phyloP scores from a whole-genome alignment of 441 rosid species.

The Macaranga tanarius region DNA sequence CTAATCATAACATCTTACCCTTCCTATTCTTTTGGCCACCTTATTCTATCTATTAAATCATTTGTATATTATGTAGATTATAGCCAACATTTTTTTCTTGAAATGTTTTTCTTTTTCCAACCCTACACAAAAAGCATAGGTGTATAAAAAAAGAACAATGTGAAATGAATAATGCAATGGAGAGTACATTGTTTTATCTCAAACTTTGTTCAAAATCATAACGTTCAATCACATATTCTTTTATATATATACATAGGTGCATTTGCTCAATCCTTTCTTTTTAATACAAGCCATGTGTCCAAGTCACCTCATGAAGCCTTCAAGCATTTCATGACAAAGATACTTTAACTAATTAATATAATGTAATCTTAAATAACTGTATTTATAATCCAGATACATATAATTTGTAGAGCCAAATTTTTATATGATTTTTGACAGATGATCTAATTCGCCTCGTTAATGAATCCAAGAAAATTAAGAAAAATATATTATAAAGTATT shows the following conservation, averaged over 20 bases:
- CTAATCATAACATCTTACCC: not conserved
- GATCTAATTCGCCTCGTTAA: not conserved
- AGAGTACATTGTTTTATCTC: constrained; percentile 8
- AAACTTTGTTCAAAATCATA: constrained; percentile 12
- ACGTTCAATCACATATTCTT: not conserved
- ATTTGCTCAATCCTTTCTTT: not conserved
- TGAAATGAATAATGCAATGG: not conserved
- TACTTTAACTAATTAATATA: constrained; percentile 6
- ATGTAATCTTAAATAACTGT: not conserved
- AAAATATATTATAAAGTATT: not conserved
- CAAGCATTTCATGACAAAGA: not conserved
- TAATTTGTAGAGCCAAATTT: not conserved
- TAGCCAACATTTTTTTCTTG: not conserved
- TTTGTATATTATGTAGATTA: too few species aligned
- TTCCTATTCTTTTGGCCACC: not conserved
- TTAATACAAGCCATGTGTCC: constrained; percentile 21
- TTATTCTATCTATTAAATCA: too few species aligned
- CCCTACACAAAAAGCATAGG: not conserved
- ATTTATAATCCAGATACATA: not conserved
- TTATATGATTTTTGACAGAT: not conserved
- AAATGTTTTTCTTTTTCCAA: not conserved
- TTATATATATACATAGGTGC: not conserved
- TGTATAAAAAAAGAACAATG: not conserved
- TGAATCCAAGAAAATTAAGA: not conserved
- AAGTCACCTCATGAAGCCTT: constrained; percentile 21